Base-by-base conservation (phyloP, 1,284 basidiomycete species). In the Lignosus rhinocerotis region DNA sequence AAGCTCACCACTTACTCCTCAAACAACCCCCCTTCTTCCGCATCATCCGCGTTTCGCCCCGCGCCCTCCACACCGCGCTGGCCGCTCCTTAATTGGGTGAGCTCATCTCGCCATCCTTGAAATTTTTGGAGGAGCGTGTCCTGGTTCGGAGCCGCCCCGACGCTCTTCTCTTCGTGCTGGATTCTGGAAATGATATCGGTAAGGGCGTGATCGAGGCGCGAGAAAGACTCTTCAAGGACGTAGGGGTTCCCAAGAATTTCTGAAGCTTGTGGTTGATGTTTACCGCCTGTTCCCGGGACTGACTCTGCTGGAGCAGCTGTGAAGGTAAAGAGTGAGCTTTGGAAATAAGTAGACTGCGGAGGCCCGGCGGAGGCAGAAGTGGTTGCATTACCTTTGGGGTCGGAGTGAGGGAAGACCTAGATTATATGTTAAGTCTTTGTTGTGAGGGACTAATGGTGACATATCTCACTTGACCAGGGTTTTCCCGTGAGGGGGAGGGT, bases 401-500 rank as follows among this genome's bases (percentile, higher is more conserved):
- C 71, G 8, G 71, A 68, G 33, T 69, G 67, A 0, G 70, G 71
- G 44, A 65, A 71, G 17, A 72, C 69, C 70, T 70, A 55, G n/a
- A 3, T 12, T n/a, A 25, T 21, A 2, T 34, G 51, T 33, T 30
- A 14, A 14, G n/a, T 38, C 14, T 19, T 39, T 11, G 44, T 4
- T 21, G 9, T 33, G 11, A 9, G 19, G 3, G 4, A 45, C 4
- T 9, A 19, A 17, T 16, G n/a, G 17, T 16, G 43, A 30, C 6
- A 6, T 45, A 3, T 16, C 25, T 45, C 16, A 67, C 70, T 59
- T 69, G 68, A 11, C 70, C 71, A 7, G 71, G 71, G 47, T 72
- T 72, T 55, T 72, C 71, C 17, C 66, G 60, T 4, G 70, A 64
- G 1, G 68, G 70, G 7, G 70, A 70, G 2, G 71, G 71, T 5